phyloP scores from a whole-genome alignment of 2,329 filamentous ascomycete species.

The Aspergillus thermomutatus region DNA sequence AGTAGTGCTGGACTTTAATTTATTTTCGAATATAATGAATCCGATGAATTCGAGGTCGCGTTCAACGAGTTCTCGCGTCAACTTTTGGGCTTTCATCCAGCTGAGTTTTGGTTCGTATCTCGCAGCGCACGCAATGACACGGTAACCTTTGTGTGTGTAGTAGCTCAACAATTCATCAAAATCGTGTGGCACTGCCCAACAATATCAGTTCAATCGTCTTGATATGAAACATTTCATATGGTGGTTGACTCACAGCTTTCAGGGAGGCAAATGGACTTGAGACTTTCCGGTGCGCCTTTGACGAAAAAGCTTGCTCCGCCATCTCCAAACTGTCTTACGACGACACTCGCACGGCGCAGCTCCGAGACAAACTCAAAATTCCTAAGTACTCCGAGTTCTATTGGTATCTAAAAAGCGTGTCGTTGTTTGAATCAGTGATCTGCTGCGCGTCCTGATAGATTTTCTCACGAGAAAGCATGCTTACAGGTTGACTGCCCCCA shows the following conservation, averaged over 20 bases:
- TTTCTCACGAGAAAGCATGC: neutral
- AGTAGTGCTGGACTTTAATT: constrained; percentile 83
- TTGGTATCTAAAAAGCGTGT: constrained; percentile 37
- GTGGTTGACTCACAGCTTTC: constrained; percentile 64
- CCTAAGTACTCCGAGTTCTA: constrained; percentile 87
- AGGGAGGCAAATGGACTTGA: constrained; percentile 84
- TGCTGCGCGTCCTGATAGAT: neutral
- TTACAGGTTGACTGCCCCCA: constrained; percentile 19
- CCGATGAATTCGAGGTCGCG: constrained; percentile 81
- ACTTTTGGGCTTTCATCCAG: constrained; percentile 93
- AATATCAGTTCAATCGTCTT: constrained; percentile 23
- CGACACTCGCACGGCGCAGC: constrained; percentile 83
- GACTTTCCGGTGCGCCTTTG: constrained; percentile 94
- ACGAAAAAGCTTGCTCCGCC: constrained; percentile 85
- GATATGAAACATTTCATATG: neutral
- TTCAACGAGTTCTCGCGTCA: constrained; percentile 83
- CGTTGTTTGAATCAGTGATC: neutral
- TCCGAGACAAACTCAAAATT: constrained; percentile 95
- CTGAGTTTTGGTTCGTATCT: constrained; percentile 83
- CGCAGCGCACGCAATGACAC: constrained; percentile 92
- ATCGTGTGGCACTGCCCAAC: constrained; percentile 66
- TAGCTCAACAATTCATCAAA: constrained; percentile 85
- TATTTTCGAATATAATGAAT: constrained; percentile 99
- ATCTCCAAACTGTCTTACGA: constrained; percentile 83
- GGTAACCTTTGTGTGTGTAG: constrained; percentile 94